Evolutionary conservation across 192 early-diverging fungal species (phyloP), one percentile per base, ranked within the genome.

Genomic region (Tieghemiomyces parasiticus): DNA sequence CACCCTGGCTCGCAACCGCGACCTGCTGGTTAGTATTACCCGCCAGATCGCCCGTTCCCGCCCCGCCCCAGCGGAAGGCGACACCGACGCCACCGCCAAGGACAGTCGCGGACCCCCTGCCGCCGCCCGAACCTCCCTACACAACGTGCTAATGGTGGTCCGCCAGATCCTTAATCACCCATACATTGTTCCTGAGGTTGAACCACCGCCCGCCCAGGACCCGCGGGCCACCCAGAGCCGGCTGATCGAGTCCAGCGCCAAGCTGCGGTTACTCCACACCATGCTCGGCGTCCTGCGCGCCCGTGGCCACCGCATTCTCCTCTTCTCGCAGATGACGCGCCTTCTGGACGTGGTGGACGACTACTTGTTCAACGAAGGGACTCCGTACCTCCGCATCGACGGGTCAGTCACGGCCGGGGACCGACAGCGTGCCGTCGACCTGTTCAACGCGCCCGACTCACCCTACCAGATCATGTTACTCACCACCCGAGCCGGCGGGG

Each of bases 261-360:
- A 90, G 61, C 61, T 90, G 29, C 60, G 71, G 29, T 60, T 90
- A 0, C 68, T 90, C 9, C 66, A 81, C 51, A 71, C 71, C 42
- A 86, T 90, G 82, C 59, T 88, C 1, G 71, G 71, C 0, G 81
- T 86, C 61, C 59, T 90, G 28, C 74, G 81, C 47, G 70, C 61
- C 19, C 58, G 70, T 12, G 53, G 65, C 14, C 28, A 64, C 24
- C 32, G 30, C 25, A 73, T 94, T 0, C 65, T 97, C 4, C 65
- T 97, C 26, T 97, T 97, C 62, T 82, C 80, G 49, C 90, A 92
- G 64, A 91, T 94, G 67, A 89, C 83, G n/a, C 66, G 79, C 26
- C 80, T 85, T 60, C 69, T 97, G 25, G 82, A 92, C 64, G 77
- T 97, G 26, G 63, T 95, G 16, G 90, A 92, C 61, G 70, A 82